Base-by-base conservation (phyloP, 73 alveolate genomes). In the Durusdinium trenchii region DNA sequence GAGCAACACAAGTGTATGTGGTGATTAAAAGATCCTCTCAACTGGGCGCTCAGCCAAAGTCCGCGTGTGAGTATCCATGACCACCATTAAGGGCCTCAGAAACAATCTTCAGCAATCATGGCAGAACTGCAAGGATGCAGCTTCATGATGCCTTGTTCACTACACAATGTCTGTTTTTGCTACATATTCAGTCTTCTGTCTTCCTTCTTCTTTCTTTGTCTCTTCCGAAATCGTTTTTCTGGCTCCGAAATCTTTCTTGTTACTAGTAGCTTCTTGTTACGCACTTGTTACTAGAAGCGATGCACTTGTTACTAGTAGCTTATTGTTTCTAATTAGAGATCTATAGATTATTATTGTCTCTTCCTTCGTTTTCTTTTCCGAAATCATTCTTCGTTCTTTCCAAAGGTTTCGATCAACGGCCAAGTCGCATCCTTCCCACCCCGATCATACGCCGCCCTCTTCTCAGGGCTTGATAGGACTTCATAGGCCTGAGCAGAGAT, bases 381-480 rank as follows among this genome's bases (percentile, higher is more conserved):
- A 23, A 23, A 60, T 60, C 30, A 23, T 23, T 60, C 73, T 23
- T 60, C 30, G 18, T 60, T 23, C 1, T 23, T 23, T 60, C 30
- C 30, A 32, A 60, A 57, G 23, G 69, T 16, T 16, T 57, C 84
- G 52, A 73, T 73, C 40, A 51, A n/a, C 47, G 28, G 51, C 87
- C 40, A 32, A 43, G 40, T 40, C 60, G 47, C 93, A 12, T 83
- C 93, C 51, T 83, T 83, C 52, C 93, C 93, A 50, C 96, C 96
- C 32, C 96, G 96, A 69, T 89, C 96, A 85, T 89, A 89, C 67
- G 50, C 51, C 38, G 96, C 83, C 40, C 96, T 54, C 50, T 89
- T 89, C 71, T 62, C 86, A 5, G 96, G 73, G 86, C 82, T 69
- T 6, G 96, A 89, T 12, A 89, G 96, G 4, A 89, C 96, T 60